Base-by-base conservation (phyloP, 768 basidiomycete species). In the Leccinum incarnatum region DNA sequence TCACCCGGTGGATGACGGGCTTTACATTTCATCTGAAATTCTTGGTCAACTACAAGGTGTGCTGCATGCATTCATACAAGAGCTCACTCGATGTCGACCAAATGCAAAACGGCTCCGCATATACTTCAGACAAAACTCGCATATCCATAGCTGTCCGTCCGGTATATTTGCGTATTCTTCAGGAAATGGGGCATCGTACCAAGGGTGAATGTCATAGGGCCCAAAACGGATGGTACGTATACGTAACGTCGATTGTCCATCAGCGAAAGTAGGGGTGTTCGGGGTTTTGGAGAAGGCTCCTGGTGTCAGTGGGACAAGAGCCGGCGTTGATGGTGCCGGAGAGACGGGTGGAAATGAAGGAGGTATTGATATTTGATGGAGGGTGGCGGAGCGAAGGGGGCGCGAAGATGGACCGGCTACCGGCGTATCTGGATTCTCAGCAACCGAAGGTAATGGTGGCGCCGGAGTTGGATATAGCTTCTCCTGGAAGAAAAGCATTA, bases 141-240 rank as follows among this genome's bases (percentile, higher is more conserved):
- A 99, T 70, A 97, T 88, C 94, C 94, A 98, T 58, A 99, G 75
- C 55, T 87, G 79, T 17, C 96, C 95, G 65, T 98, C 94, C 21
- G 94, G 91, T 56, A 95, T 89, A 56, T 85, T 84, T 45, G 93
- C 86, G 72, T 97, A 98, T 72, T 99, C 97, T 70, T 98, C 96
- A 0, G 97, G 96, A 71, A 98, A 98, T 6, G 97, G 97, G 23
- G 97, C 97, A 70, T 97, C 94, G 72, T 93, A 98, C 97, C 97
- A 99, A 3, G 97, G 98, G 71, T 93, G 87, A 69, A 98, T 93
- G 67, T 98, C 95, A 70, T 80, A 95, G 56, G 84, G 80, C 27
- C 95, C 95, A 66, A 98, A 95, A 29, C 94, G 86, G 62, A 98
- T 94, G 56, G 83, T 85, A 56, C 86, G 88, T 79, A 96, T 97